Base-by-base conservation (phyloP, 768 basidiomycete species). In the Lepiota venenata region DNA sequence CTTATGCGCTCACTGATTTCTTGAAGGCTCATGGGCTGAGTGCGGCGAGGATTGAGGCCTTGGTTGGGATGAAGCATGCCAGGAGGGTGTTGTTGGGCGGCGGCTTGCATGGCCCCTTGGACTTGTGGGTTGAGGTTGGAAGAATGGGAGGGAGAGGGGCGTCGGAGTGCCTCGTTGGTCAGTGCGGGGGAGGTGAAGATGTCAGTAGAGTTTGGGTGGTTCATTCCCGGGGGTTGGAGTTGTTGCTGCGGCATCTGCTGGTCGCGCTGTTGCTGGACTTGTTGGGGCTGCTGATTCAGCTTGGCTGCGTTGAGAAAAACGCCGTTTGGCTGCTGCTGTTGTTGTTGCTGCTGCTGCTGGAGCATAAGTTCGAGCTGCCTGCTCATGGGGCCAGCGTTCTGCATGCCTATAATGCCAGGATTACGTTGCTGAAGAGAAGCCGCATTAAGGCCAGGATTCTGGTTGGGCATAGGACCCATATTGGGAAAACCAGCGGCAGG, bases 141-240 rank as follows among this genome's bases (percentile, higher is more conserved):
- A 60, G 68, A 60, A 66, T 75, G 72, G n/a, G 74, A 71, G 55
- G 69, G 15, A 78, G 83, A 25, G 4, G 77, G 71, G 9, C 76
- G 80, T 35, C 78, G 75, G 61, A 83, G 71, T 22, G 70, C 73
- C 22, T 79, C 77, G 58, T 69, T 66, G 25, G 66, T 50, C 67
- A 80, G 72, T 21, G 69, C 71, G n/a, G 78, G 69, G 7, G 79
- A 66, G 18, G 75, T 61, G 63, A 83, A 82, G 60, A 80, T 73
- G 52, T 82, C 82, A 18, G 67, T 58, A 8, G 71, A 60, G 18
- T 71, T 58, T 0, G 68, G 48, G 56, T 75, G 79, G 53, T 70
- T 75, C 57, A 74, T 66, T 32, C 66, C 64, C 35, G 67, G 64
- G 36, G 74, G 55, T 58, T 61, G 47, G 9, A 69, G 61, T 22